Conservation (phyloP, 441 rosid species). For the Eruca vesicaria region DNA sequence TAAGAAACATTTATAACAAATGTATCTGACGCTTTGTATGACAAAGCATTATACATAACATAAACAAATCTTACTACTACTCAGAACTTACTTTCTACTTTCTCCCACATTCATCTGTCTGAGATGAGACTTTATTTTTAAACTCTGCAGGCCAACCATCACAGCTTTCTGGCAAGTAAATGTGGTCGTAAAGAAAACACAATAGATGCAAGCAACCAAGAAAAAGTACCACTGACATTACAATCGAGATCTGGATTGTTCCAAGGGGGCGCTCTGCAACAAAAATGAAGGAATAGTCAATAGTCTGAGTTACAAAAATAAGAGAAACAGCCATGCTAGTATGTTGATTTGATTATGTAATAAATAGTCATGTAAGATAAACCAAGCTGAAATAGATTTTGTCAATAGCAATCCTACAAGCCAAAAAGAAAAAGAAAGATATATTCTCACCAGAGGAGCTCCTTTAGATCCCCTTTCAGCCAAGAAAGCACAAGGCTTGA, state of each 20-base stretch:
- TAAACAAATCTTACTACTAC: conserved; percentile 4
- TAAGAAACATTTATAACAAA: conserved; percentile 8
- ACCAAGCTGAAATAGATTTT: background rate
- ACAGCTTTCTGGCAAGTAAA: conserved; percentile 14
- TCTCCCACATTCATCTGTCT: conserved; percentile 27
- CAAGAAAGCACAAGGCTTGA: conserved; percentile 87
- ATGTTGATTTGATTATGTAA: background rate
- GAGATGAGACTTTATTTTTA: conserved; percentile 25
- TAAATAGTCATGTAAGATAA: background rate
- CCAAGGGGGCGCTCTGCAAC: conserved; percentile 65
- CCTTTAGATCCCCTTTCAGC: conserved; percentile 82
- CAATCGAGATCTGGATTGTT: conserved; percentile 57
- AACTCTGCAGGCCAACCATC: background rate
- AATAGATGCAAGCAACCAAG: conserved; percentile 5
- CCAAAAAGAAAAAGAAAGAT: background rate
- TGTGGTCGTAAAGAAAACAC: conserved; percentile 1
- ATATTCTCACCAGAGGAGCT: conserved; percentile 75
- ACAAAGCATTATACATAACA: conserved; percentile 7
- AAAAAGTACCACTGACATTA: conserved; percentile 29
- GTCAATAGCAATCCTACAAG: background rate
- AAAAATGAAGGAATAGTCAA: conserved; percentile 9
- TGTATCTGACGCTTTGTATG: conserved; percentile 4
- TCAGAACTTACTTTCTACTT: conserved; percentile 9
- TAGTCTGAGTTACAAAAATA: background rate
- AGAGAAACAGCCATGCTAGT: background rate